Base-by-base conservation (phyloP, 257 asterid species). In the Phtheirospermum japonicum region DNA sequence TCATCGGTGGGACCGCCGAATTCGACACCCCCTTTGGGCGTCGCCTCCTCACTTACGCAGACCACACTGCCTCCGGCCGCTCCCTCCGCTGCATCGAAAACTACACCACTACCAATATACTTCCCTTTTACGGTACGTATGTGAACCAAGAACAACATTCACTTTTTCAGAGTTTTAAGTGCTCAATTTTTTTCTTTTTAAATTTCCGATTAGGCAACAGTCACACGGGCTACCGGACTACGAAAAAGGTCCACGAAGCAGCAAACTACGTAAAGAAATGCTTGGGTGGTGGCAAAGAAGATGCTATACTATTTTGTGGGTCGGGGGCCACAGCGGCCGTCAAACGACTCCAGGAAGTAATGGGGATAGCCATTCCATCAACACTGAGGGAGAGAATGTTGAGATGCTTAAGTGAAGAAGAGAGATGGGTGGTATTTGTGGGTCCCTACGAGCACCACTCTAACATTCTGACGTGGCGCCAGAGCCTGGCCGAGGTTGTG, bases 381-480 rank as follows among this genome's bases (percentile, higher is more conserved):
- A 77, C 70, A 2, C 56, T 80, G 5, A 75, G 95, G 40, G 83
- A 78, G 2, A 78, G 72, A 31, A 51, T 82, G 20, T 48, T 80
- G 53, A 56, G 73, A 19, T 75, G 74, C 60, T 37, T 82, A 0
- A 37, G 56, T 10, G 12, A 69, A 0, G 73, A 75, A 37, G 93
- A 87, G 30, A 78, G 87, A 63, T 87, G 90, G 94, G 83, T 82
- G 0, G 85, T 82, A 1, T 70, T 85, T 16, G 78, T 87, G 0
- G 96, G 96, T 0, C 94, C 96, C 1, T 85, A 80, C 58, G 96
- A 87, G 64, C 94, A 85, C 77, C 94, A 87, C 69, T 85, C 95
- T 8, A 87, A 87, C 69, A 63, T 87, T 16, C 86, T 85, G 45
- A 78, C 95, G 0, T 87, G 95, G 95, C 79, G 87, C 51, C 85